Base-by-base conservation (phyloP, 495 filamentous ascomycete genomes). In the Podospora didyma region DNA sequence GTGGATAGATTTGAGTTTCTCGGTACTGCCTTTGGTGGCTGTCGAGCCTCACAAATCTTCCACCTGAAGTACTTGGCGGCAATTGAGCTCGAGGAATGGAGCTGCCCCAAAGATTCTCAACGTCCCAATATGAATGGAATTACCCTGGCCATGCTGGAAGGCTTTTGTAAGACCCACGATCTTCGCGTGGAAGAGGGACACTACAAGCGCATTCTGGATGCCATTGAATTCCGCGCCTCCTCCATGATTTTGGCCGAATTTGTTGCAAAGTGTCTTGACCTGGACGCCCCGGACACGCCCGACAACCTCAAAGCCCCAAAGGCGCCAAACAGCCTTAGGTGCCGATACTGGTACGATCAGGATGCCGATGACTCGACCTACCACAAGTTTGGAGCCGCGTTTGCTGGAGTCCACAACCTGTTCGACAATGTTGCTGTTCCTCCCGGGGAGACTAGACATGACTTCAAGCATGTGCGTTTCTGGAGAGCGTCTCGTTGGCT, bases 11-110 rank as follows among this genome's bases (percentile, higher is more conserved):
- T 68, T 23, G 53, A 34, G 2, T 74, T 71, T 21, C 59, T 75
- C 7, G 73, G 71, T 28, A 57, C 59, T 21, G 69, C 70, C 0
- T 74, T 73, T 56, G 72, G 74, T 1, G 72, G 67, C 20, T 63
- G 54, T 7, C 48, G 24, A 11, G n/a, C 21, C 5, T 69, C 70
- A 1, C 74, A 76, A 34, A n/a, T 68, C 9, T 62, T 61, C n/a
- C 73, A 75, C 19, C 51, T 76, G 20, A 61, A 62, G 20, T 67
- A 69, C 41, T 68, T 76, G 5, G 51, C 64, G 9, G 24, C 53
- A 17, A 61, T 72, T 16, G 69, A 73, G 22, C 62, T 69, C 7
- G 21, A 54, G 26, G 26, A 9, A 31, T 31, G 26, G 5, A 69
- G 67, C 3, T 71, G 66, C 62, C 61, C 63, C 0, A 61, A 61